Base-by-base conservation (phyloP, 139 green algal species). In the Chlamydomonas incerta region DNA sequence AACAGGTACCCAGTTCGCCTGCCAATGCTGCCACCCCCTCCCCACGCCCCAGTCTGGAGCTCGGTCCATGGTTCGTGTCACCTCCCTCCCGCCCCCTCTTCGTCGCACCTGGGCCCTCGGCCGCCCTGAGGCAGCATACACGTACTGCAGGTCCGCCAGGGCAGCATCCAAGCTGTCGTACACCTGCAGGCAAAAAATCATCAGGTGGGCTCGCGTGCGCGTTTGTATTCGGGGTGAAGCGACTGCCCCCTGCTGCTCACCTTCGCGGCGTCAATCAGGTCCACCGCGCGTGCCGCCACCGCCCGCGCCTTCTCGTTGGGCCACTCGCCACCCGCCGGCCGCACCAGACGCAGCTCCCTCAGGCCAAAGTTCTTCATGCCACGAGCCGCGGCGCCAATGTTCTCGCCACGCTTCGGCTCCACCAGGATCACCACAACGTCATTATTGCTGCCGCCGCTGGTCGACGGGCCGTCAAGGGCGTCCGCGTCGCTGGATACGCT, bases 141-240 rank as follows among this genome's bases (percentile, higher is more conserved):
- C 76, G 62, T 83, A 83, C 76, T 83, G 76, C 76, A 83, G 65
- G 76, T 83, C 76, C 18, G 62, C 34, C 76, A 83, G 76, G 41
- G 76, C 76, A 5, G 57, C 76, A 2, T 74, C 76, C 37, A 83
- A n/a, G 11, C n/a, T 83, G 62, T 74, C 63, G 63, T 74, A 83
- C 41, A 83, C 63, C 41, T 74, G 35, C 21, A 20, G 1, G 31
- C 33, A 3, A 2, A 18, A 13, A 23, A 34, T n/a, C n/a, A n/a
- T n/a, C n/a, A n/a, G n/a, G n/a, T n/a, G n/a, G n/a, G n/a, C n/a
- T n/a, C n/a, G n/a, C n/a, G n/a, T n/a, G n/a, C n/a, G n/a, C n/a
- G n/a, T n/a, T n/a, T n/a, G n/a, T n/a, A n/a, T n/a, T n/a, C n/a
- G n/a, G n/a, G n/a, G n/a, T n/a, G n/a, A n/a, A n/a, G n/a, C n/a